Base-by-base conservation (phyloP, 305 asterid species). In the Nicotiana rustica region DNA sequence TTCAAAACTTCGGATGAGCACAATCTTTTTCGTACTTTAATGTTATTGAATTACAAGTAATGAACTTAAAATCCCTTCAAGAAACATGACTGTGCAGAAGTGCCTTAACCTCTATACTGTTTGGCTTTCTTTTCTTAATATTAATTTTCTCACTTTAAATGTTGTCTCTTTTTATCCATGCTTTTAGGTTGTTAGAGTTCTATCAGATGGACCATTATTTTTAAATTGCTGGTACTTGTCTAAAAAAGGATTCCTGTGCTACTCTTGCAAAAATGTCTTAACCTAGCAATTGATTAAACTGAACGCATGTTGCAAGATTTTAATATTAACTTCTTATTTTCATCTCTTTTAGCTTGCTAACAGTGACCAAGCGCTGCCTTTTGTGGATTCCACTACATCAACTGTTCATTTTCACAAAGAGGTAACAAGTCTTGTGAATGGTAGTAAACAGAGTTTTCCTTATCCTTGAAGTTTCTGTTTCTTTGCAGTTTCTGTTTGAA, bases 391-490 rank as follows among this genome's bases (percentile, higher is more conserved):
- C 82, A 85, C 88, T 68, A 17, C 89, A 68, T 92, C 91, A 83
- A 90, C 88, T 84, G 89, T 90, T 81, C 90, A 90, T 87, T 88
- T 92, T 73, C 88, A 85, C 84, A 90, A 88, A 85, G 95, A 93
- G 98, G 98, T 93, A 89, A 52, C 49, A 41, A 10, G 59, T 52
- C 17, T 52, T 13, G 59, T 52, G 17, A 52, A 52, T 52, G 10
- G 59, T 10, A 52, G 15, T 52, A 52, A 52, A 52, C n/a, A 52
- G n/a, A 52, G 4, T 52, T 52, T 52, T 52, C 59, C 59, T 52
- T 13, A 13, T 52, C 59, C 59, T 52, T 52, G 17, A 13, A 52
- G 17, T 52, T 52, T 52, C 14, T 52, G 10, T 52, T 52, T 52
- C 59, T 52, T 52, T 52, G 59, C 14, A 52, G 59, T 52, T 52